Base-by-base conservation (phyloP, 2,329 filamentous ascomycete species). In the Talaromyces sp. region DNA sequence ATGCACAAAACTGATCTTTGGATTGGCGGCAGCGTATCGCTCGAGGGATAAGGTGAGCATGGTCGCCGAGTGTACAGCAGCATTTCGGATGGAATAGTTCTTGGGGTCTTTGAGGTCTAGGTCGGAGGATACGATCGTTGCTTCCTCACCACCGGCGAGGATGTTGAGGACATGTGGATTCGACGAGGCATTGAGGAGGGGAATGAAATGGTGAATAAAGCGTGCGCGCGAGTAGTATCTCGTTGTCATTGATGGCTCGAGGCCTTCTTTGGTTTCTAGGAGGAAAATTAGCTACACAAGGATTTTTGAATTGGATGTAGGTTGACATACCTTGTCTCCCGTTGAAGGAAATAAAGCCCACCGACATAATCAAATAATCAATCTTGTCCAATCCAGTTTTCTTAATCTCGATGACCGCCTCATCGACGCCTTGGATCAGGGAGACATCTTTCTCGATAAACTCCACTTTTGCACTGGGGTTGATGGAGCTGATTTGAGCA, bases 191-290 rank as follows among this genome's bases (percentile, higher is more conserved):
- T 52, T 41, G 19, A 59, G 58, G 9, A 59, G 52, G 4, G 58
- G 58, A 6, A 59, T 19, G 17, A 59, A 54, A 17, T 50, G 38
- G 13, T 55, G 27, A 19, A 50, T 50, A 31, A 59, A 50, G 0
- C 58, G 58, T 3, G 55, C 55, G 29, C 58, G 58, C 11, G 52
- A 56, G 31, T 59, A 56, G 32, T 56, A 59, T 10, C 52, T 38
- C 3, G 41, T 31, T 4, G 52, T 54, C 24, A 56, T 27, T 11
- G 31, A 35, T 24, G 24, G 29, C 4, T 55, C 52, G 13, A 59
- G 27, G 17, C 32, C 32, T 41, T 59, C 58, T 10, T 38, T 19
- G 7, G 58, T 59, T 14, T 59, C 49, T 52, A 38, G n/a, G 14
- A 38, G 2, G 5, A n/a, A 38, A 1, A 38, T 38, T 38, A 38